A percentile compares a stretch with the other conserved stretches of the same genome.
phyloP scores from a whole-genome alignment of 2,329 filamentous ascomycete genomes.

The Pseudogymnoascus sp. region DNA sequence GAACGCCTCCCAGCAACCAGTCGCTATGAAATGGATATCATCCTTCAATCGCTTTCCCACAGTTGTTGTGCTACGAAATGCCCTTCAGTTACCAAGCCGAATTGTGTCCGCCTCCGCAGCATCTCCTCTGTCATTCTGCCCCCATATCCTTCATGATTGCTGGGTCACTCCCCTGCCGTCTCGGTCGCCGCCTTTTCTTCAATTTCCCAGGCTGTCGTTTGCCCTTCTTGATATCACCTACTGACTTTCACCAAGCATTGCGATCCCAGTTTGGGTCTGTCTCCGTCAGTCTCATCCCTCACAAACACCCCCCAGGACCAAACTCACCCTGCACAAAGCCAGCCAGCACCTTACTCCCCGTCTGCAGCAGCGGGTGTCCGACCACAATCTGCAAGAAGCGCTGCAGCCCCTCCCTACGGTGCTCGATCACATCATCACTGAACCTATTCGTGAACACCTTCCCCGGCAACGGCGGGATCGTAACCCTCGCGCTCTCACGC shows the following conservation, averaged over 20 bases:
- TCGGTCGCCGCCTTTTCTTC: slow-evolving; percentile 33
- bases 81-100: background rate
- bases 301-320: background rate
- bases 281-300: background rate
- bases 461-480: slow-evolving; percentile 88
- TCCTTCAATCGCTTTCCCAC: slow-evolving; percentile 6
- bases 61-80: slow-evolving; percentile 4
- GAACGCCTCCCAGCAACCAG: slow-evolving; percentile 6
- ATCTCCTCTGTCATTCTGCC: background rate
- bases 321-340: slow-evolving; percentile 88
- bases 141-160: background rate
- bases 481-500: slow-evolving; percentile 87
- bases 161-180: background rate
- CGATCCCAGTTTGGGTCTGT: slow-evolving; percentile 83
- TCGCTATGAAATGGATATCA: slow-evolving; percentile 8
- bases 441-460: slow-evolving; percentile 98
- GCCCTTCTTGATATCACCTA: slow-evolving; percentile 15
- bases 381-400: slow-evolving; percentile 97
- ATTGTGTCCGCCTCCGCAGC: background rate
- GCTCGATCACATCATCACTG: slow-evolving; percentile 96
- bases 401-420: slow-evolving; percentile 81
- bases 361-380: slow-evolving; percentile 91
- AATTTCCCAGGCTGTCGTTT: slow-evolving; percentile 35
- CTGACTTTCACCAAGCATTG: slow-evolving; percentile 64
- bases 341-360: slow-evolving; percentile 90